These are phyloP conservation scores for Zasmidium cellare DNA, from an alignment of 2,329 filamentous ascomycete species.

Conservation along the genomic window DNA sequence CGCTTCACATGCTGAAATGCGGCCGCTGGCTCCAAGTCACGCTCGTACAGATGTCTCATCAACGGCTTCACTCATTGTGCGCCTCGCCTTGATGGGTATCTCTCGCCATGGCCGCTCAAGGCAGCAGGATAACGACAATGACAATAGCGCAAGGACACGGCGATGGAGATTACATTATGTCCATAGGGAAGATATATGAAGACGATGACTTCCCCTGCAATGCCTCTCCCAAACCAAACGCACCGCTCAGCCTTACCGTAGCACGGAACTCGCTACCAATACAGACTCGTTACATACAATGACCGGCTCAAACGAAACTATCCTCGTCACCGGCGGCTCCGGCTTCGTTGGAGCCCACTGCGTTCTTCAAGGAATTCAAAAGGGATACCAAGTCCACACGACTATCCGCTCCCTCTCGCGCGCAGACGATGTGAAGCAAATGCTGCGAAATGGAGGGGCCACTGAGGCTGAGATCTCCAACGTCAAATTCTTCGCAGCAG, in stretches of 20 bases:
- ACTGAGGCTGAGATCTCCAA: conserved; percentile 16
- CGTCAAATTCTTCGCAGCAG: conserved; percentile 30
- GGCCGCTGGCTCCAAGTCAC: not conserved
- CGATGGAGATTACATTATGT: not conserved
- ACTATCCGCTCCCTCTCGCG: conserved; percentile 29
- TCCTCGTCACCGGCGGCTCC: conserved; percentile 51
- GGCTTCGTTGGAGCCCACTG: conserved; percentile 43
- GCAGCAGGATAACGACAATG: not conserved
- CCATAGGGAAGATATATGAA: not conserved
- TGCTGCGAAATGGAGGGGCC: conserved; percentile 26
- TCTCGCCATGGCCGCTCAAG: not conserved
- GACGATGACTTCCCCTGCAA: not conserved
- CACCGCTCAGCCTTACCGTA: too few species aligned
- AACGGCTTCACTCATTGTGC: not conserved
- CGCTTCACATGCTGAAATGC: not conserved
- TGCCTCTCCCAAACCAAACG: not conserved
- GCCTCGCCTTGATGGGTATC: not conserved
- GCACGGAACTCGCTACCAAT: too few species aligned
- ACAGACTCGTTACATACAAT: not conserved
- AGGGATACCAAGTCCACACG: conserved; percentile 34
- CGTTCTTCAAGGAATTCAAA: conserved; percentile 28
- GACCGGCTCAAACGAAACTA: not conserved
- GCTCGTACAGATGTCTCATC: not conserved
- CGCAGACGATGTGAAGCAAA: conserved; percentile 23
- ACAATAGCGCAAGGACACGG: not conserved